Conservation (phyloP, 345 rosid species). For the Kernera saxatilis region DNA sequence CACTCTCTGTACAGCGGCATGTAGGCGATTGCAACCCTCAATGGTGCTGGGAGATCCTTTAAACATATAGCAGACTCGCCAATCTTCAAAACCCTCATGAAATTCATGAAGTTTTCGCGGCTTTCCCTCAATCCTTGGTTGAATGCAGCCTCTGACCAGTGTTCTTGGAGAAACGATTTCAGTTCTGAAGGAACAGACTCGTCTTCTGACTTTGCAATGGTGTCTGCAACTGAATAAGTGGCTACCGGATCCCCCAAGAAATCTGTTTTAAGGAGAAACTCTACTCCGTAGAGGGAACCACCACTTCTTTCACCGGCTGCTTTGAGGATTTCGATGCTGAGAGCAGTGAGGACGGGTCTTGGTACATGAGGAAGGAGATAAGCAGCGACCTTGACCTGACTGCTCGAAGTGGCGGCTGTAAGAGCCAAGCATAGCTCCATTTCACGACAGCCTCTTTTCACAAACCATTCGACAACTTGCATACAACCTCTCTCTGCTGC, state of each 20-base stretch:
- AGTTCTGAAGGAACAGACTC: conserved; percentile 73
- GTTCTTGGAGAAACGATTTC: conserved; percentile 59
- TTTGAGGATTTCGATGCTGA: conserved; percentile 85
- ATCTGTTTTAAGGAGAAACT: conserved; percentile 79
- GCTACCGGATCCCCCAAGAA: conserved; percentile 80
- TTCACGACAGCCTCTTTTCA: conserved; percentile 75
- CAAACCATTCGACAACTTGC: conserved; percentile 97
- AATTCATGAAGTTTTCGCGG: conserved; percentile 55
- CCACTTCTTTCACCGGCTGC: conserved; percentile 95
- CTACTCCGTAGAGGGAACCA: conserved; percentile 88
- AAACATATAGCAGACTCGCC: conserved; percentile 72
- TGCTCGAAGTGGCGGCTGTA: conserved; percentile 92
- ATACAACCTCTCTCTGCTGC: conserved; percentile 94
- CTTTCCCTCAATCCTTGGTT: conserved; percentile 70
- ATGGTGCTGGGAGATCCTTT: conserved; percentile 68
- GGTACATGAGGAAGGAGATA: conserved; percentile 91
- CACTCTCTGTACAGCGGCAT: conserved; percentile 83
- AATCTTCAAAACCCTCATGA: conserved; percentile 57
- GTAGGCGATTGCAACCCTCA: conserved; percentile 75
- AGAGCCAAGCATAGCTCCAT: conserved; percentile 98
- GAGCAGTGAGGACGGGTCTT: conserved; percentile 79
- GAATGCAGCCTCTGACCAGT: conserved; percentile 94
- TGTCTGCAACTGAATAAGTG: conserved; percentile 79
- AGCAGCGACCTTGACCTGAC: conserved; percentile 77
- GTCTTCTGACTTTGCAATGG: conserved; percentile 81